Evolutionary conservation across 1,284 basidiomycete species (phyloP).

Genomic region (Entoloma clypeatum): DNA sequence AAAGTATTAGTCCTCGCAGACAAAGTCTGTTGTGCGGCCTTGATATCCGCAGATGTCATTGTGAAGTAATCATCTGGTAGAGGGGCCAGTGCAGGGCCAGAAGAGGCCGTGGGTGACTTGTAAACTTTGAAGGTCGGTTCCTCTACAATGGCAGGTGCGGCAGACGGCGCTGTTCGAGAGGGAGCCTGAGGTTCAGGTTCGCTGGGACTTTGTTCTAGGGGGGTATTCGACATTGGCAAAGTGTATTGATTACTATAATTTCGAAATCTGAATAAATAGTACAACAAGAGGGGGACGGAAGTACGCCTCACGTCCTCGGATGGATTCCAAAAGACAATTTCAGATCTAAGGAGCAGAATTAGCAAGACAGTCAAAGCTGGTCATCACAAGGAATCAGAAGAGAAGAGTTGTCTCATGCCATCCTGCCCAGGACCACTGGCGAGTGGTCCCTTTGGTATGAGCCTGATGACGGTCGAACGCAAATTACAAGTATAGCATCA

Average conservation of each 20-base stretch:
- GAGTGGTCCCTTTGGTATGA: conserved; percentile 66
- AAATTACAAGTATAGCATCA: conserved; percentile 77
- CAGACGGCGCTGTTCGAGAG: no score
- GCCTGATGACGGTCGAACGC: conserved; percentile 67
- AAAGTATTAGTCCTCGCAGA: conserved; percentile 61
- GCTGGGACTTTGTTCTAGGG: no score
- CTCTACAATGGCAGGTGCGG: not conserved
- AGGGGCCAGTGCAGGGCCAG: conserved; percentile 23
- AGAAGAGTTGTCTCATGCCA: conserved; percentile 64
- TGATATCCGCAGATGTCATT: conserved; percentile 72
- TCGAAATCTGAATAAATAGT: conserved; percentile 20
- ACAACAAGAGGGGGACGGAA: conserved; percentile 14
- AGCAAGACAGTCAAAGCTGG: conserved; percentile 3
- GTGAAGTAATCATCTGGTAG: conserved; percentile 73
- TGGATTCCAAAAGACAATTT: conserved; percentile 10
- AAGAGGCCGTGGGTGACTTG: conserved; percentile 33
- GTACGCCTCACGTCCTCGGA: conserved; percentile 13
- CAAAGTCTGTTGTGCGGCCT: conserved; percentile 62
- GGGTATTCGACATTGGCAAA: conserved; percentile 11
- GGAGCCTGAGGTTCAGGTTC: conserved; percentile 7
- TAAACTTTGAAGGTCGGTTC: conserved; percentile 25
- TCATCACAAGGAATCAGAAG: conserved; percentile 36
- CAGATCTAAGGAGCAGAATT: conserved; percentile 7
- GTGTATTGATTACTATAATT: conserved; percentile 11
- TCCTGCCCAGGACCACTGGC: conserved; percentile 67